Conservation (phyloP, 306 rosid genomes). For the Lathyrus sativus region DNA sequence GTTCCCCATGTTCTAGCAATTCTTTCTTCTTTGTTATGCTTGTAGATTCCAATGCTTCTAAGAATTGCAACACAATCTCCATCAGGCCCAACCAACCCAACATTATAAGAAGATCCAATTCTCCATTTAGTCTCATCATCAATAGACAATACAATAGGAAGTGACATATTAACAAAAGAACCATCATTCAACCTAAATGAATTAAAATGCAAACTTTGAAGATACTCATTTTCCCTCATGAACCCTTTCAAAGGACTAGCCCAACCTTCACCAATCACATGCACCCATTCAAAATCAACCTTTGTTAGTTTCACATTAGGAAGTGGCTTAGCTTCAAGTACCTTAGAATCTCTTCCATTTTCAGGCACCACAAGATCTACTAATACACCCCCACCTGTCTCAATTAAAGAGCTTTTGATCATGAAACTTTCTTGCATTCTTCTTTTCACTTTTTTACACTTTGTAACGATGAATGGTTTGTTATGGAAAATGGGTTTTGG, state of each 20-base stretch:
- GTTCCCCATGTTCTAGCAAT: constrained; percentile 98
- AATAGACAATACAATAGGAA: constrained; percentile 91
- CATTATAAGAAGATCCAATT: constrained; percentile 62
- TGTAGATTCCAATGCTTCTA: constrained; percentile 81
- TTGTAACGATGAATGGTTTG: constrained; percentile 40
- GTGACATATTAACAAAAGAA: constrained; percentile 81
- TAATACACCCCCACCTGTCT: constrained; percentile 78
- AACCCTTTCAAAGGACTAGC: constrained; percentile 91
- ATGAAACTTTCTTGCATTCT: constrained; percentile 51
- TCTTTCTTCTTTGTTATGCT: constrained; percentile 97
- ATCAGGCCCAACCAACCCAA: constrained; percentile 67
- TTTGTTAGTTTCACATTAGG: constrained; percentile 62
- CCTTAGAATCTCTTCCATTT: constrained; percentile 47
- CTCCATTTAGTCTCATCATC: constrained; percentile 64
- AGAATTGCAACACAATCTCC: constrained; percentile 77
- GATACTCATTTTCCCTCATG: constrained; percentile 90
- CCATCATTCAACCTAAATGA: constrained; percentile 67
- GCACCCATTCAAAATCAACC: constrained; percentile 94
- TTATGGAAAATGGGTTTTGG: constrained; percentile 53
- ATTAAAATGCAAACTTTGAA: constrained; percentile 93
- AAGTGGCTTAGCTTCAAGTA: constrained; percentile 56
- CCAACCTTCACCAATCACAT: constrained; percentile 92
- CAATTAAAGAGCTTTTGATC: constrained; percentile 80
- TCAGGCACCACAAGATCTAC: constrained; percentile 83
- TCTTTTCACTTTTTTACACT: constrained; percentile 15